Evolutionary conservation across 306 rosid species (phyloP).

Genomic region (Cicer yamashitae): DNA sequence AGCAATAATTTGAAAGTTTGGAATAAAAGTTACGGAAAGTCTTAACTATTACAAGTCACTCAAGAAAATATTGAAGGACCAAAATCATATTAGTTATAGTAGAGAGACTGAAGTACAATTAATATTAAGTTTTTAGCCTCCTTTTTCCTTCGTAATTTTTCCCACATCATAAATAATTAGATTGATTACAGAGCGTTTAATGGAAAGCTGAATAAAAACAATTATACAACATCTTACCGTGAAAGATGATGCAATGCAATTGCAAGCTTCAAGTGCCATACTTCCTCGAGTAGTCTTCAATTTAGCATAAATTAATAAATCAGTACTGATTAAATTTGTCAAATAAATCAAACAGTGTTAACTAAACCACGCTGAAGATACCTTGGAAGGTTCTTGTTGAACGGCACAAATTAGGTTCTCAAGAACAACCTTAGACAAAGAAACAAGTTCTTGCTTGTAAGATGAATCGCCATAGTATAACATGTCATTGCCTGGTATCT

Average conservation of each 20-base stretch:
- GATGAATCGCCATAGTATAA: conserved; percentile 71
- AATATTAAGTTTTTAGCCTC: background rate
- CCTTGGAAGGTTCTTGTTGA: conserved; percentile 80
- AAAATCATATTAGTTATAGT: background rate
- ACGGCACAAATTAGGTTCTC: conserved; percentile 65
- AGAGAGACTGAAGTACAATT: background rate
- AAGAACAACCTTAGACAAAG: conserved; percentile 68
- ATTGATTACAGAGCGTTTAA: conserved; percentile 8
- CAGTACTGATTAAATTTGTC: conserved; percentile 41
- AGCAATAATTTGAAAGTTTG: background rate
- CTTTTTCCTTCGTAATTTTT: conserved; percentile 3
- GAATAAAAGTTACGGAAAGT: background rate
- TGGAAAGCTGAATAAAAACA: conserved; percentile 20
- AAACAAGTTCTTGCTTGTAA: conserved; percentile 69
- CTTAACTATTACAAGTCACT: background rate
- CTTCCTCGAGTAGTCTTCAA: conserved; percentile 74
- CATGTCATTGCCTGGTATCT: conserved; percentile 70
- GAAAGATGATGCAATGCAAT: conserved; percentile 77
- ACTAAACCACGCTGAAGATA: conserved; percentile 43
- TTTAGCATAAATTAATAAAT: conserved; percentile 41
- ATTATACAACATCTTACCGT: conserved; percentile 51
- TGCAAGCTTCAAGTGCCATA: conserved; percentile 97
- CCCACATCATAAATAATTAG: conserved; percentile 2
- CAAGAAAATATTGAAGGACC: background rate
- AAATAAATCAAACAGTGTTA: conserved; percentile 34